Percentiles rank a stretch among this genome's conserved stretches.
Evolutionary conservation across 495 filamentous ascomycete genomes (phyloP).

Genomic region (Trichoderma virens): DNA sequence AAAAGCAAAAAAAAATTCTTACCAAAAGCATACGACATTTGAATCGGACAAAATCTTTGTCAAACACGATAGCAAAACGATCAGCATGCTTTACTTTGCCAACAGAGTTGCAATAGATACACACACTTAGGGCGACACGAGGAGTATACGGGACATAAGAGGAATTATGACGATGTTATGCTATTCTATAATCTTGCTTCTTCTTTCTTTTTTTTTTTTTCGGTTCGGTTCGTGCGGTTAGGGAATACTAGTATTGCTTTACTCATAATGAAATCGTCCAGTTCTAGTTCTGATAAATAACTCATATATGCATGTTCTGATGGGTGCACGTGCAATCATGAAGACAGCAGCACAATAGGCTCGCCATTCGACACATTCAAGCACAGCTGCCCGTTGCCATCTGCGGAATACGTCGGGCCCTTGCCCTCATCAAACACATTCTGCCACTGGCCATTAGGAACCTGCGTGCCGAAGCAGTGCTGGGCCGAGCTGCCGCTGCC

Average conservation of each 20-base stretch:
- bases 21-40: not conserved
- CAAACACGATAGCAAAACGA: too few relatives aligned
- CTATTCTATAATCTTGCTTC: not conserved
- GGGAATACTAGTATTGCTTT: too few relatives aligned
- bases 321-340: slow-evolving; percentile 6
- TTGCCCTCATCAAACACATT: slow-evolving; percentile 16
- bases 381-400: slow-evolving; percentile 20
- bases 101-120: not conserved
- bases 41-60: too few relatives aligned
- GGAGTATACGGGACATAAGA: not conserved
- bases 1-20: not conserved
- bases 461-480: slow-evolving; percentile 31
- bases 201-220: not conserved
- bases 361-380: slow-evolving; percentile 18
- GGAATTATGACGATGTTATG: not conserved
- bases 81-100: too few relatives aligned
- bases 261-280: too few relatives aligned
- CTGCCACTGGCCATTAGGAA: slow-evolving; percentile 21
- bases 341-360: slow-evolving; percentile 21
- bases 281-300: too few relatives aligned
- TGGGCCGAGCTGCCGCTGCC: slow-evolving; percentile 25
- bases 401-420: slow-evolving; percentile 16
- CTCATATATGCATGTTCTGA: too few relatives aligned
- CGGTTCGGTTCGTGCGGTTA: not conserved
- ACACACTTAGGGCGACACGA: not conserved